These are phyloP conservation scores for Globisporangium irregulare DNA, from an alignment of 352 stramenopile species.

Conservation along the genomic window DNA sequence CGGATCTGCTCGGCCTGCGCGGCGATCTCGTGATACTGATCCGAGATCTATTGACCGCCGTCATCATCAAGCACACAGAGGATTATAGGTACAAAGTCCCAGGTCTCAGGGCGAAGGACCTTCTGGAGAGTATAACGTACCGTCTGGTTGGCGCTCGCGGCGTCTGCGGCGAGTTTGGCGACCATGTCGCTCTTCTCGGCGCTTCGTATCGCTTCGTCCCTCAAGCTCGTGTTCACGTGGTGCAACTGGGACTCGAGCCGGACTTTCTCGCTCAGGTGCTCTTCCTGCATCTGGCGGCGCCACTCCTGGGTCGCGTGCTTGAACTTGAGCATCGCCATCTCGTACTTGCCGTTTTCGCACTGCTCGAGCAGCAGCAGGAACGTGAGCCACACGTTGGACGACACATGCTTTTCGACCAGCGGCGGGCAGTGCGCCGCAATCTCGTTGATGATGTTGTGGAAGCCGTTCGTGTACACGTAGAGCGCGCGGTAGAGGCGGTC, in stretches of 20 bases:
- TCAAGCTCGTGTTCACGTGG: constrained; percentile 25
- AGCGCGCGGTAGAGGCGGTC: constrained; percentile 76
- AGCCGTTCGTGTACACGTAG: constrained; percentile 84
- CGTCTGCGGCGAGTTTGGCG: constrained; percentile 41
- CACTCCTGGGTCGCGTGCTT: constrained; percentile 64
- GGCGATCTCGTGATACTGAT: constrained; percentile 33
- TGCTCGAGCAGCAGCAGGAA: constrained; percentile 77
- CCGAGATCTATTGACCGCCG: constrained; percentile 26
- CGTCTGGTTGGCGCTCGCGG: constrained; percentile 30
- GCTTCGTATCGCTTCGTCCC: constrained; percentile 34
- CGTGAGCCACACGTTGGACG: constrained; percentile 73
- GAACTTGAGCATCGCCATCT: constrained; percentile 87
- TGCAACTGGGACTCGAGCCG: constrained; percentile 34
- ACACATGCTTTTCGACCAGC: constrained; percentile 68
- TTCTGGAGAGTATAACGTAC: constrained; percentile 14
- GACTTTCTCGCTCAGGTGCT: constrained; percentile 37
- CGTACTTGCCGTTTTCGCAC: constrained; percentile 78
- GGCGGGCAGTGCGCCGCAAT: constrained; percentile 69
- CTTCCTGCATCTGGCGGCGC: constrained; percentile 48
- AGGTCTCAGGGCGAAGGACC: not conserved
- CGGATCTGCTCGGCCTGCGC: constrained; percentile 47
- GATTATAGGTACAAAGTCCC: not conserved
- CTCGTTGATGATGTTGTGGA: constrained; percentile 83
- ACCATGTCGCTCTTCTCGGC: constrained; percentile 50
- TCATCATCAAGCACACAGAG: not conserved